Conservation (phyloP, 805 yeast species). For the Tetrapisispora arboricola region DNA sequence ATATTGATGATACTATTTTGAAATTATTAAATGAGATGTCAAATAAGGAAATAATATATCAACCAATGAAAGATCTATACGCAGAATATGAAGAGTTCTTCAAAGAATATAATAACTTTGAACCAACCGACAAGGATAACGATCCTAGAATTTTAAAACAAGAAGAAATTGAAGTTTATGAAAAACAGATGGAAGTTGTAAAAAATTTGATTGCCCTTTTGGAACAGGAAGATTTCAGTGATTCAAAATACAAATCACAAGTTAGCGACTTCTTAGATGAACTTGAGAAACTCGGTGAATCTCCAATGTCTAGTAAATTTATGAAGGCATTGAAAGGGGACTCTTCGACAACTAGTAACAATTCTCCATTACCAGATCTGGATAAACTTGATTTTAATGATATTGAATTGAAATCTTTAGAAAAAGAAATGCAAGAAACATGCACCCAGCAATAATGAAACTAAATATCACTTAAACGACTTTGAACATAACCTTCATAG, state of each 20-base stretch:
- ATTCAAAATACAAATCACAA: constrained; percentile 14
- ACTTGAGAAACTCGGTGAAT: constrained; percentile 25
- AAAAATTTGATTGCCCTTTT: constrained; percentile 52
- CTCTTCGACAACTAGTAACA: constrained; percentile 12
- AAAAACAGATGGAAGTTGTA: constrained; percentile 53
- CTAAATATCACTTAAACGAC: no score
- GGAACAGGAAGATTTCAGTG: constrained; percentile 48
- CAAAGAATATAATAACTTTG: constrained; percentile 37
- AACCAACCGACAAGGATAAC: constrained; percentile 19
- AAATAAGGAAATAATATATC: constrained; percentile 76
- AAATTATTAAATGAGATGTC: constrained; percentile 76
- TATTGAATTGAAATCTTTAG: constrained; percentile 16
- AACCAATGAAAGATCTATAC: constrained; percentile 75
- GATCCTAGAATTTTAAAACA: constrained; percentile 7
- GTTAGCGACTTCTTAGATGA: constrained; percentile 22
- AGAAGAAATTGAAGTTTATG: constrained; percentile 44
- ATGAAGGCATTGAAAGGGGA: constrained; percentile 7
- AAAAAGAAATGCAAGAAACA: constrained; percentile 23
- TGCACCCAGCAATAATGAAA: constrained; percentile 23
- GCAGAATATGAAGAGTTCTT: constrained; percentile 67
- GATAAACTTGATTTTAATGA: constrained; percentile 20
- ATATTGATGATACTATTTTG: constrained; percentile 51
- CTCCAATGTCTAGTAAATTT: constrained; percentile 14
- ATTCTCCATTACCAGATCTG: constrained; percentile 16
- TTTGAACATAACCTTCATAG: no score